These are phyloP conservation scores for Obelidium mucronatum DNA, from an alignment of 192 early-diverging fungal species.

Conservation along the genomic window DNA sequence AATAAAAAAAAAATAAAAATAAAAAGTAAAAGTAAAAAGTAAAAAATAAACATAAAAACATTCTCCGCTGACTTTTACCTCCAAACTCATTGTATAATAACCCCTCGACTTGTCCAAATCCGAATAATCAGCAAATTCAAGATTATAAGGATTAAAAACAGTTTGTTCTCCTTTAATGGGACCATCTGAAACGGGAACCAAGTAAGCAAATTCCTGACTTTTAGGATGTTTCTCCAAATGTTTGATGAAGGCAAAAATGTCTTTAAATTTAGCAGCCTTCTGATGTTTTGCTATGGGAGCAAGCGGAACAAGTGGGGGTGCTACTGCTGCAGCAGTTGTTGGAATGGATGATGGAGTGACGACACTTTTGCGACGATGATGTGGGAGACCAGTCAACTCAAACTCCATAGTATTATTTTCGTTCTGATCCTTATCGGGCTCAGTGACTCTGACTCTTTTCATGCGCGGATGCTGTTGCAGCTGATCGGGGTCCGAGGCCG, in stretches of 20 bases:
- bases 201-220: constrained; percentile 49
- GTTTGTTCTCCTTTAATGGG: constrained; percentile 40
- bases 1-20: no score
- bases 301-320: neutral
- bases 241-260: constrained; percentile 39
- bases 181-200: constrained; percentile 34
- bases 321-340: neutral
- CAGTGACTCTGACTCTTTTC: constrained; percentile 23
- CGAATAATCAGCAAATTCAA: constrained; percentile 47
- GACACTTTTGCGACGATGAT: no score
- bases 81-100: constrained; percentile 52
- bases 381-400: neutral
- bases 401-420: neutral
- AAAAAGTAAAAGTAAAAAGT: neutral
- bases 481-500: constrained; percentile 5
- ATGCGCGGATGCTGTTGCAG: neutral
- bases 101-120: constrained; percentile 36
- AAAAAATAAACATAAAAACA: no score
- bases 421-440: neutral
- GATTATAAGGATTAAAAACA: constrained; percentile 55
- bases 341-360: neutral
- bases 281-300: neutral
- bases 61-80: no score
- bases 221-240: constrained; percentile 45
- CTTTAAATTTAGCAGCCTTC: constrained; percentile 2